phyloP scores from a whole-genome alignment of 345 rosid genomes.

The Pistacia integerrima region DNA sequence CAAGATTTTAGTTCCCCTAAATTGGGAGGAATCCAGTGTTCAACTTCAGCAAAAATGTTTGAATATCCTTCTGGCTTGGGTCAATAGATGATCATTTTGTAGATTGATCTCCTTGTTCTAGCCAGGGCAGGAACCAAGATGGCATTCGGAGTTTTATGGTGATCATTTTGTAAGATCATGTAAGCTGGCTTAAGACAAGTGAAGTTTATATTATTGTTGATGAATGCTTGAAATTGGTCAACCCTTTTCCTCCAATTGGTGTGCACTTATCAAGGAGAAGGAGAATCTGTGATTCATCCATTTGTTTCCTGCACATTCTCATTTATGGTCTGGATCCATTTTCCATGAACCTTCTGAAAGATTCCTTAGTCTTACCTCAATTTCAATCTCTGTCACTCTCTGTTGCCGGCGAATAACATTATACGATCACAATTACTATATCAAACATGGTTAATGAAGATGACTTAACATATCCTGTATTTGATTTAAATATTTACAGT shows the following conservation, averaged over 20 bases:
- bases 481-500: too few relatives aligned
- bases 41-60: too few relatives aligned
- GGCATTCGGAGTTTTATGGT: too few relatives aligned
- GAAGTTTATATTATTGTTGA: too few relatives aligned
- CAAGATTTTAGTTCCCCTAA: not conserved
- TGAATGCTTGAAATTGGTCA: too few relatives aligned
- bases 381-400: too few relatives aligned
- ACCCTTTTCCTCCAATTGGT: not conserved
- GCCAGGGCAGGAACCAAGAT: not conserved
- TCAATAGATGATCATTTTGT: not conserved
- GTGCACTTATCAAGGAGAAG: not conserved
- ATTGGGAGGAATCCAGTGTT: not conserved
- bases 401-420: too few relatives aligned
- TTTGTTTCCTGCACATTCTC: not conserved
- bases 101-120: not conserved
- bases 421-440: too few relatives aligned
- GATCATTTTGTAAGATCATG: too few relatives aligned
- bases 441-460: too few relatives aligned
- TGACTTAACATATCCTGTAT: too few relatives aligned
- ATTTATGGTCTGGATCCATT: not conserved
- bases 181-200: too few relatives aligned
- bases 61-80: not conserved
- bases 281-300: not conserved
- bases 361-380: not conserved
- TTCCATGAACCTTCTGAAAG: not conserved